A percentile compares a stretch with the other conserved stretches of the same genome.
Conservation (phyloP, 192 early-diverging fungal species). For the Backusella australiensis region DNA sequence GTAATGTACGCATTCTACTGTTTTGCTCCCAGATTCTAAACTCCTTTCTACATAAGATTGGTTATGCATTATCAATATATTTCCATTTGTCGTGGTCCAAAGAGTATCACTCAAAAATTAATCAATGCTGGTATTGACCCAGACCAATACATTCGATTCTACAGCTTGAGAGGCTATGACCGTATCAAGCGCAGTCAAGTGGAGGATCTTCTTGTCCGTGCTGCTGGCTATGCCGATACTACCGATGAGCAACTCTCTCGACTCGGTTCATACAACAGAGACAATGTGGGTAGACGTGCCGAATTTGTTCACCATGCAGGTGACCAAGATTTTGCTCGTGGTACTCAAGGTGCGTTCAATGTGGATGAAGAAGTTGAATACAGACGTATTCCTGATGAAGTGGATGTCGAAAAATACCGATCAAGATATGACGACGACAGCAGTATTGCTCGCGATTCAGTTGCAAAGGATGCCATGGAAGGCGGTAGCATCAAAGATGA, state of each 20-base stretch:
- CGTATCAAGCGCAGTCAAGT: slow-evolving; percentile 49
- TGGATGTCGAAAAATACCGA: slow-evolving; percentile 3
- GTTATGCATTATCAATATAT: slow-evolving; percentile 84
- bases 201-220: slow-evolving; percentile 16
- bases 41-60: slow-evolving; percentile 32
- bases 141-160: slow-evolving; percentile 73
- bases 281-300: slow-evolving; percentile 3
- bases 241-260: slow-evolving; percentile 6
- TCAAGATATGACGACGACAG: not conserved
- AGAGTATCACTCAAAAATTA: slow-evolving; percentile 65
- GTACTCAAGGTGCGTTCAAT: slow-evolving; percentile 12
- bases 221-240: slow-evolving; percentile 18
- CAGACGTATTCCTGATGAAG: slow-evolving; percentile 19
- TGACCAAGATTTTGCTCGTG: slow-evolving; percentile 28
- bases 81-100: slow-evolving; percentile 75
- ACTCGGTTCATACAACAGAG: not conserved
- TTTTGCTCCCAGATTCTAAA: not conserved
- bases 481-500: slow-evolving; percentile 26
- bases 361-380: slow-evolving; percentile 29
- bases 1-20: slow-evolving; percentile 17
- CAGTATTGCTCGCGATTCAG: slow-evolving; percentile 1
- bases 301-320: slow-evolving; percentile 20
- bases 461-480: slow-evolving; percentile 29
- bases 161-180: slow-evolving; percentile 76
- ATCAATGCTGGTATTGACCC: slow-evolving; percentile 53